Conservation (phyloP, 352 stramenopile species). For the Labyrinthula sp. region DNA sequence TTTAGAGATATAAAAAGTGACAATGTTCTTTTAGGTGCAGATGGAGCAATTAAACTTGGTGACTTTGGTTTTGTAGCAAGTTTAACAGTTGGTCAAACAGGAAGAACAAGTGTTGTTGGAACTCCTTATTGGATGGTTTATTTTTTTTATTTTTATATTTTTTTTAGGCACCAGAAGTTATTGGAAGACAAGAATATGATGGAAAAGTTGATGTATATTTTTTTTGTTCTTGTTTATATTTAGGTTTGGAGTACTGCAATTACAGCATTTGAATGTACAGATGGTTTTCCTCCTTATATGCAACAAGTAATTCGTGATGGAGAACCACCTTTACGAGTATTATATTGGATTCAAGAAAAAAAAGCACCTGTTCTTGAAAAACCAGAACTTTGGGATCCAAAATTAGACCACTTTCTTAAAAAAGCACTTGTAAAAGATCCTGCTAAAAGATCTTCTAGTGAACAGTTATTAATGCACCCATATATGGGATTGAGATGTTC, state of each 20-base stretch:
- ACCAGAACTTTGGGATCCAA: conserved; percentile 45
- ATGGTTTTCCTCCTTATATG: conserved; percentile 65
- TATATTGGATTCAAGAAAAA: conserved; percentile 47
- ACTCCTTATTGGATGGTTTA: conserved; percentile 84
- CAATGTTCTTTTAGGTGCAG: conserved; percentile 40
- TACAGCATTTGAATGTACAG: conserved; percentile 63
- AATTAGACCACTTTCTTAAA: conserved; percentile 57
- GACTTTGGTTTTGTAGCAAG: conserved; percentile 46
- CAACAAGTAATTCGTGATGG: too few species aligned
- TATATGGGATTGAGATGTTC: too few species aligned
- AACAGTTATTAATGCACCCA: too few species aligned
- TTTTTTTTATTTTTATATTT: too few species aligned
- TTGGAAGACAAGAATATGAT: conserved; percentile 67
- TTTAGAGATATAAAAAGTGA: conserved; percentile 49
- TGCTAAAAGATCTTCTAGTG: conserved; percentile 44
- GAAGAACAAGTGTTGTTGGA: conserved; percentile 54
- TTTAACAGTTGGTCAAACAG: conserved; percentile 38
- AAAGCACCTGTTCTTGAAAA: conserved; percentile 53
- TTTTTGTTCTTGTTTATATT: too few species aligned
- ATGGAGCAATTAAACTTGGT: conserved; percentile 37
- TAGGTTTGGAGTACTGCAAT: conserved; percentile 65
- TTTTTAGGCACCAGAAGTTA: conserved; percentile 73
- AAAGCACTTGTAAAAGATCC: conserved; percentile 51
- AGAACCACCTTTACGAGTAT: conserved; percentile 57
- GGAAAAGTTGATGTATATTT: conserved; percentile 62